Conservation (phyloP, 2,329 filamentous ascomycete species). For the Cercospora janseana region DNA sequence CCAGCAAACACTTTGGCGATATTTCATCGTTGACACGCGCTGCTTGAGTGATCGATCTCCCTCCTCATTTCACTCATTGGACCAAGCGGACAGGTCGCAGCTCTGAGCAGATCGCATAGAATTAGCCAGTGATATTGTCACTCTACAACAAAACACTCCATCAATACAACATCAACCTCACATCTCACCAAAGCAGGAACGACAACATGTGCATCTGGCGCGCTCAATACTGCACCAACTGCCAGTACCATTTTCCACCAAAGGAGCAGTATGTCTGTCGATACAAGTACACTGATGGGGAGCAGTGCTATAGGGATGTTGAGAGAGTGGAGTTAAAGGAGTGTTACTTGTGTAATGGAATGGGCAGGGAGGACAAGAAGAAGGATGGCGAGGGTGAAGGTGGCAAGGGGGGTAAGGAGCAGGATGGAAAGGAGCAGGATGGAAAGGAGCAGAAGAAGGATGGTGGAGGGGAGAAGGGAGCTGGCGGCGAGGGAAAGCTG, state of each 20-base stretch:
- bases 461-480: not conserved
- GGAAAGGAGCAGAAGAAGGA: not conserved
- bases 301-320: not conserved
- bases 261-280: not conserved
- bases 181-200: not conserved
- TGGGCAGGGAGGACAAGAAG: not conserved
- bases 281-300: not conserved
- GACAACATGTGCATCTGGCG: slow-evolving; percentile 4
- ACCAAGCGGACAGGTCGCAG: no score
- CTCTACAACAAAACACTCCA: not conserved
- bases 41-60: no score
- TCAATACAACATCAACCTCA: not conserved
- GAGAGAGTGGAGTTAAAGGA: not conserved
- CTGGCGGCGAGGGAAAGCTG: no score
- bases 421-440: not conserved
- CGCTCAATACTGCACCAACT: slow-evolving; percentile 5
- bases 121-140: no score
- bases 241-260: slow-evolving; percentile 5
- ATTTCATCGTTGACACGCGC: no score
- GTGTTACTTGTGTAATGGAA: slow-evolving; percentile 8
- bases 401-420: no score
- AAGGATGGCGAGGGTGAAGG: not conserved
- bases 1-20: no score
- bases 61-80: no score
- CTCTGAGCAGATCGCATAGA: no score